A percentile compares a stretch with the other conserved stretches of the same genome.
Evolutionary conservation across 2,329 filamentous ascomycete species (phyloP).

Genomic region (Penicillium sp.): DNA sequence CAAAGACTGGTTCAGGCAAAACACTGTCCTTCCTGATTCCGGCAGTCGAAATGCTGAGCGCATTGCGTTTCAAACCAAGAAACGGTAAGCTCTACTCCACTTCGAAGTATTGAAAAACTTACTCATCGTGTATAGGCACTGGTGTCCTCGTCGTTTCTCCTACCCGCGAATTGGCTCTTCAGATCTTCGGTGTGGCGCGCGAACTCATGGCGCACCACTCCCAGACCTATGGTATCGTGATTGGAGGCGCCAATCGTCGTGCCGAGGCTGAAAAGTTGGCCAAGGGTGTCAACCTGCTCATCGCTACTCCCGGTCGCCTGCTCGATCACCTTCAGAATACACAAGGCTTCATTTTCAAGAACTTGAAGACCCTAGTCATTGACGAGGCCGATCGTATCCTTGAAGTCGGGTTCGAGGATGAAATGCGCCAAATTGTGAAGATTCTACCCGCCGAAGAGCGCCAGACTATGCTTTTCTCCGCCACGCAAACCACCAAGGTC

Average conservation of each 20-base stretch:
- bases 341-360: conserved; percentile 82
- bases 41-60: conserved; percentile 84
- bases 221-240: conserved; percentile 93
- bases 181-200: conserved; percentile 91
- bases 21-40: conserved; percentile 92
- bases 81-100: conserved; percentile 53
- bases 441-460: conserved; percentile 80
- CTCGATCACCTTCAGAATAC: conserved; percentile 94
- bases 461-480: conserved; percentile 97
- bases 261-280: conserved; percentile 90
- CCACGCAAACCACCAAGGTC: conserved; percentile 97
- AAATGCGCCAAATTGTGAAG: conserved; percentile 95
- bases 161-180: conserved; percentile 86
- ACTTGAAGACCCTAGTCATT: conserved; percentile 84
- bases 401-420: conserved; percentile 96
- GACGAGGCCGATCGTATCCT: conserved; percentile 96
- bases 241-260: conserved; percentile 84
- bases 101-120: too few species aligned
- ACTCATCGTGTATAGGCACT: conserved; percentile 50
- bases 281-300: conserved; percentile 90
- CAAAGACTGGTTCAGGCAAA: conserved; percentile 94
- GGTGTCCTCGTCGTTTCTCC: conserved; percentile 90
- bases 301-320: conserved; percentile 86
- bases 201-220: conserved; percentile 91
- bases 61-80: conserved; percentile 86